Base-by-base conservation (phyloP, 495 filamentous ascomycete species). In the Chaetomium fimeti region DNA sequence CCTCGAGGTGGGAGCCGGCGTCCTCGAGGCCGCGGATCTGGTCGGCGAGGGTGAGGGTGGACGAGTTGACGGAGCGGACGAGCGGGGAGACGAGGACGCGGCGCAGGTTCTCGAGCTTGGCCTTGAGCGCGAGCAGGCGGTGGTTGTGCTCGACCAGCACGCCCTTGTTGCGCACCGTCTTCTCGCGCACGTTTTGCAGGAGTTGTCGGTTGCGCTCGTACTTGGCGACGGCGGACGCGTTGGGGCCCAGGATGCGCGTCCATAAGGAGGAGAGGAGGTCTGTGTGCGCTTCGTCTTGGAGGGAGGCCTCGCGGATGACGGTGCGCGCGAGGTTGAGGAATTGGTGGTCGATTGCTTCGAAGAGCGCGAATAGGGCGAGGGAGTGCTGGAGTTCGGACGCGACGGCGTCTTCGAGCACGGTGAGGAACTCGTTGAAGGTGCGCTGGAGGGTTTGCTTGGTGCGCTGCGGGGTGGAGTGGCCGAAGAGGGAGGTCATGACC, bases 401-500 rank as follows among this genome's bases (percentile, higher is more conserved):
- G 74, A 97, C 95, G 47, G 87, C 88, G 64, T 96, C 91, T 76
- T 97, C 92, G 4, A 97, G 83, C 0, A 93, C 87, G n/a, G 83
- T 82, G 9, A 97, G 79, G 72, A 96, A 93, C 70, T 95, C 90
- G 70, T 87, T 87, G 69, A 96, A 97, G 18, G 91, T 93, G 47
- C 90, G 86, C 51, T 91, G 91, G 7, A 97, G 83, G 2, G 92
- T 90, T 12, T 84, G 78, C 18, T 85, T 85, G n/a, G 90, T 93
- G 66, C 87, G 88, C 70, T 97, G 91, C 2, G 88, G 84, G 3
- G 84, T 81, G 0, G 91, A 90, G 54, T 86, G 84, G n/a, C 92
- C 92, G 61, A 97, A 89, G 45, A 96, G 66, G 59, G 84, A 83
- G 43, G 84, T 87, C 24, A 90, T 79, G 22, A 91, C 57, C 29